Evolutionary conservation across 176 grass and related monocot species (phyloP), one percentile per base, ranked within the genome.

Genomic region (Stipa capillata): DNA sequence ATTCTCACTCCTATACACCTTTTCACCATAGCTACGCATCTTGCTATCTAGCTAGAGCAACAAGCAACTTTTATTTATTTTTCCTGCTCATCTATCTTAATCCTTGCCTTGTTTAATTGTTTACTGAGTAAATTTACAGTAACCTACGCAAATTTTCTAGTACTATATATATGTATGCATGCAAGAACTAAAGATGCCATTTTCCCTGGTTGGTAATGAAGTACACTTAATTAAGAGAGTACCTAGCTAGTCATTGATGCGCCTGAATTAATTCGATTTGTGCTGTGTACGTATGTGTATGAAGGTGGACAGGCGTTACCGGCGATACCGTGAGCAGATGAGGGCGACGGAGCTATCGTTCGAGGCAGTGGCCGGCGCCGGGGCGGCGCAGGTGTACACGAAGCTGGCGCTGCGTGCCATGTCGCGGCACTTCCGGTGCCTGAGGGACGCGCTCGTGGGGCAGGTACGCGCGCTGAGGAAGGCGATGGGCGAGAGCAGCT

Each of bases 341-440:
- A 81, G 69, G 48, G 7, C 58, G 7, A 78, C 86, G 56, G 80
- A 79, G 74, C 45, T 63, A 29, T 88, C 79, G 17, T 86, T 97
- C 47, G 93, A 93, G 60, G 76, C 58, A 10, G 72, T 82, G 77
- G 80, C 83, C 24, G 90, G 87, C 2, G 67, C 18, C 23, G 87
- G 82, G 6, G 79, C 93, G 1, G 65, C 90, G 4, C 49, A 78
- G 35, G 74, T 84, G 50, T 97, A 97, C 85, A 90, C 85, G 3
- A 79, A 79, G 48, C 75, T 90, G 77, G 93, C 93, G 7, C 79
- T 79, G 40, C 72, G 84, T 4, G 93, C 93, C 59, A 97, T 97
- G 93, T 92, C 93, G 20, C 84, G 90, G 17, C 89, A 97, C 87
- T 97, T 97, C 39, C 85, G 93, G 72, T 87, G 86, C 72, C 65